phyloP scores from a whole-genome alignment of 1,284 basidiomycete species.

The Inonotus obliquus region DNA sequence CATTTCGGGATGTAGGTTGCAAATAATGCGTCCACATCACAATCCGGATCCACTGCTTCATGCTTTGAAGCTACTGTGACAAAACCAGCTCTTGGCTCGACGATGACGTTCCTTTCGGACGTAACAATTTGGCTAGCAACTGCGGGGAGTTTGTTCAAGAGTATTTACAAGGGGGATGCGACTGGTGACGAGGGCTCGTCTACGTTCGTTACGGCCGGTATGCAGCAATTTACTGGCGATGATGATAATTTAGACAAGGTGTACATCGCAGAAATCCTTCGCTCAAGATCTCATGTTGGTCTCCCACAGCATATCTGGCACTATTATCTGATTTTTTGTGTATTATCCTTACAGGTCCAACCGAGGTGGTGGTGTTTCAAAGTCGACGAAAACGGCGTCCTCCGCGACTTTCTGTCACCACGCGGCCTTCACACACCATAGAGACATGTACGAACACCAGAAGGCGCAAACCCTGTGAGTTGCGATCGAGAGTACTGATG shows the following conservation, averaged over 20 bases:
- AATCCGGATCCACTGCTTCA: constrained; percentile 34
- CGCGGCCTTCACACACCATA: neutral
- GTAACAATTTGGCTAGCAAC: constrained; percentile 61
- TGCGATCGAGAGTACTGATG: neutral
- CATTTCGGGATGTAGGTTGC: constrained; percentile 33
- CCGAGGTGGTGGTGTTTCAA: constrained; percentile 10
- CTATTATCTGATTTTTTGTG: neutral
- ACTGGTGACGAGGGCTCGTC: neutral
- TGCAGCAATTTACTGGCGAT: neutral
- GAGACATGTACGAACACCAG: neutral
- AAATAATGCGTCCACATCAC: constrained; percentile 38
- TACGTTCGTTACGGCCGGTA: neutral
- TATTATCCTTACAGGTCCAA: neutral
- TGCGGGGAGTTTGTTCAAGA: neutral
- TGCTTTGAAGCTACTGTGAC: constrained; percentile 36
- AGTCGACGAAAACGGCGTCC: constrained; percentile 9
- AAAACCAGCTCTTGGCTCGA: constrained; percentile 70
- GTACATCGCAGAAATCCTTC: constrained; percentile 12
- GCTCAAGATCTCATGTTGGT: constrained; percentile 10
- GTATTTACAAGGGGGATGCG: neutral
- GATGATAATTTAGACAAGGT: neutral
- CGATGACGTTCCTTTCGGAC: constrained; percentile 68
- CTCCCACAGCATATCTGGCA: neutral
- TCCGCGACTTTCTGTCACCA: neutral
- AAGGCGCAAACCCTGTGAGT: neutral